A percentile compares a stretch with the other conserved stretches of the same genome.
Conservation (phyloP, 495 filamentous ascomycete species). For the Penicillium verhagenii region DNA sequence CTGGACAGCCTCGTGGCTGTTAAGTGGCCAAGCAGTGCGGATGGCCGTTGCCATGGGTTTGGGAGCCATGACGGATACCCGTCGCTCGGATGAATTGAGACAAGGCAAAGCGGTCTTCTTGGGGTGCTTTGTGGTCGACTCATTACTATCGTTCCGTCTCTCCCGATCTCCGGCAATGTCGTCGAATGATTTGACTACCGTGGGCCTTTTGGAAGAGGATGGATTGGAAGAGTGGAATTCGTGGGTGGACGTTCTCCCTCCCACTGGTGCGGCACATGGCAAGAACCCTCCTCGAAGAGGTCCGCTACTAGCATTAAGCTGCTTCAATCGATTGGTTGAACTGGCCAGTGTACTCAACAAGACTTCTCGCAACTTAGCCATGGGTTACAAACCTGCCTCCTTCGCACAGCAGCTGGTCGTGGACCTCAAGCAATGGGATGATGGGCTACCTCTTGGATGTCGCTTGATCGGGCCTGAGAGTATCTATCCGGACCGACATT, state of each 20-base stretch:
- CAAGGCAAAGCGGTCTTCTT: conserved; percentile 53
- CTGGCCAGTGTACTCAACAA: conserved; percentile 49
- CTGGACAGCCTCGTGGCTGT: conserved; percentile 56
- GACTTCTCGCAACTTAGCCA: conserved; percentile 34
- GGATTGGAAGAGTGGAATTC: conserved; percentile 72
- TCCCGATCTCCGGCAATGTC: conserved; percentile 53
- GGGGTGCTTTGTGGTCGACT: conserved; percentile 67
- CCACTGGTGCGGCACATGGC: conserved; percentile 28
- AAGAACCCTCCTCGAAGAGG: conserved; percentile 45
- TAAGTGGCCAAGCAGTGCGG: conserved; percentile 61
- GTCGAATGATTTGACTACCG: conserved; percentile 41
- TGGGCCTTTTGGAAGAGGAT: conserved; percentile 56
- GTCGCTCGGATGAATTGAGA: conserved; percentile 38
- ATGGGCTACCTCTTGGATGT: conserved; percentile 40
- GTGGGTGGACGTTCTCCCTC: conserved; percentile 57
- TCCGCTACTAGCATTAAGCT: conserved; percentile 58
- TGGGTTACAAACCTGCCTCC: conserved; percentile 30
- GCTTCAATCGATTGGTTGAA: conserved; percentile 58
- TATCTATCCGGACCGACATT: conserved; percentile 43
- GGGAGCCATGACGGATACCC: conserved; percentile 27
- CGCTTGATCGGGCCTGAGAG: conserved; percentile 43
- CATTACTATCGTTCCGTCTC: conserved; percentile 57
- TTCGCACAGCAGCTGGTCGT: conserved; percentile 43
- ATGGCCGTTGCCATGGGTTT: conserved; percentile 53
- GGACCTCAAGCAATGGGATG: conserved; percentile 43